Percentiles rank a stretch among this genome's conserved stretches.
Evolutionary conservation across 1,284 basidiomycete genomes (phyloP).

Genomic region (Fomitopsis palustris): DNA sequence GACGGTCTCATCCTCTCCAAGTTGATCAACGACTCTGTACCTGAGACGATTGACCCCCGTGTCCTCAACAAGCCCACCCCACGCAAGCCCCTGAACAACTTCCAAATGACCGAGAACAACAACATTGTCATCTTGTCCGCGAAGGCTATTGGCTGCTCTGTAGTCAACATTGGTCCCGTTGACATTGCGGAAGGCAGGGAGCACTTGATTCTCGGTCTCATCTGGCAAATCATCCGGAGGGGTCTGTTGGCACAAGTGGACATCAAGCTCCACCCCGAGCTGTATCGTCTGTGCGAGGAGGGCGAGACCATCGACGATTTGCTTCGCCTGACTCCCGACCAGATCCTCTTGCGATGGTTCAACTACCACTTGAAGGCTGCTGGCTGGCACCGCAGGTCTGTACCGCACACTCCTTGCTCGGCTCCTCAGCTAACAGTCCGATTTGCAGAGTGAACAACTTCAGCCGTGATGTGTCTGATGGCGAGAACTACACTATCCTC

Average conservation of each 20-base stretch:
- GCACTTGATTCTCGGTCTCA: slow-evolving; percentile 96
- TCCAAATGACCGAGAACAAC: slow-evolving; percentile 99
- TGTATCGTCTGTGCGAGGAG: slow-evolving; percentile 94
- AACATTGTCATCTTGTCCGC: slow-evolving; percentile 99
- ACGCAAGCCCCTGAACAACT: slow-evolving; percentile 84
- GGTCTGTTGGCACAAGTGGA: slow-evolving; percentile 95
- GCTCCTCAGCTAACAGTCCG: not conserved
- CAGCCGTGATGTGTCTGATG: slow-evolving; percentile 91
- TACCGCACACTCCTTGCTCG: slow-evolving; percentile 4
- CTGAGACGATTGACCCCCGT: slow-evolving; percentile 98
- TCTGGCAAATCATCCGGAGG: slow-evolving; percentile 97
- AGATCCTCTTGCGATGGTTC: slow-evolving; percentile 96
- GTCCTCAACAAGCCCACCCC: slow-evolving; percentile 87
- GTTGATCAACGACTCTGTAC: slow-evolving; percentile 98
- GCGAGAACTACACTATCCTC: slow-evolving; percentile 96
- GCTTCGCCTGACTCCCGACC: slow-evolving; percentile 90
- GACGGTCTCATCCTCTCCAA: slow-evolving; percentile 97
- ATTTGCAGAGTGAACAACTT: slow-evolving; percentile 88
- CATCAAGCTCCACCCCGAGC: slow-evolving; percentile 96
- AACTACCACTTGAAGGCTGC: slow-evolving; percentile 98
- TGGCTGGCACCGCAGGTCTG: slow-evolving; percentile 80
- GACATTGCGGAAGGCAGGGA: slow-evolving; percentile 94
- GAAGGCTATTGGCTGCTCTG: slow-evolving; percentile 94
- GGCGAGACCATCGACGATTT: slow-evolving; percentile 97
- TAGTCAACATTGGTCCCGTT: slow-evolving; percentile 95